phyloP scores from a whole-genome alignment of 495 filamentous ascomycete species.

The Alectoria sarmentosa region DNA sequence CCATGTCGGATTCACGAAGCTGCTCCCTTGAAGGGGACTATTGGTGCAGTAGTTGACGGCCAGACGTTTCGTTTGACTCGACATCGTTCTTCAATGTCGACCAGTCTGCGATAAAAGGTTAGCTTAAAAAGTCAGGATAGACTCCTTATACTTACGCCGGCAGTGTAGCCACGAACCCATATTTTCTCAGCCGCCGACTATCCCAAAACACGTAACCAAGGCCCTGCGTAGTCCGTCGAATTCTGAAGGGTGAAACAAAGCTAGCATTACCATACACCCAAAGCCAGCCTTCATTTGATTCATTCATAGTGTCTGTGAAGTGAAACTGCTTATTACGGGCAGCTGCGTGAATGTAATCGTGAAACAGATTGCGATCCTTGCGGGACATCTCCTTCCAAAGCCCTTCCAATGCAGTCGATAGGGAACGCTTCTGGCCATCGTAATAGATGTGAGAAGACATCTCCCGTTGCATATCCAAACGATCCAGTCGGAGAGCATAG shows the following conservation, averaged over 20 bases:
- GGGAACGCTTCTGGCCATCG: not conserved
- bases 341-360: not conserved
- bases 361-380: not conserved
- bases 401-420: not conserved
- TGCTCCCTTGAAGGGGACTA: not conserved
- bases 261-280: not conserved
- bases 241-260: not conserved
- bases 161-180: not conserved
- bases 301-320: not conserved
- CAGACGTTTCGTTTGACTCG: not conserved
- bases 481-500: not conserved
- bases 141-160: not conserved
- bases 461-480: not conserved
- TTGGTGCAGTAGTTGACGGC: not conserved
- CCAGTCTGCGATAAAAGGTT: not conserved
- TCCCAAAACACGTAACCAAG: not conserved
- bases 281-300: conserved; percentile 1
- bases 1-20: not conserved
- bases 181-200: not conserved
- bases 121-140: not conserved
- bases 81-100: not conserved
- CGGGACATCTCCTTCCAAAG: not conserved
- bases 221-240: not conserved
- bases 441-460: not conserved
- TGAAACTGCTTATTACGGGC: not conserved